These are phyloP conservation scores for Sphaceloma murrayae DNA, from an alignment of 2,329 filamentous ascomycete species.

Conservation along the genomic window DNA sequence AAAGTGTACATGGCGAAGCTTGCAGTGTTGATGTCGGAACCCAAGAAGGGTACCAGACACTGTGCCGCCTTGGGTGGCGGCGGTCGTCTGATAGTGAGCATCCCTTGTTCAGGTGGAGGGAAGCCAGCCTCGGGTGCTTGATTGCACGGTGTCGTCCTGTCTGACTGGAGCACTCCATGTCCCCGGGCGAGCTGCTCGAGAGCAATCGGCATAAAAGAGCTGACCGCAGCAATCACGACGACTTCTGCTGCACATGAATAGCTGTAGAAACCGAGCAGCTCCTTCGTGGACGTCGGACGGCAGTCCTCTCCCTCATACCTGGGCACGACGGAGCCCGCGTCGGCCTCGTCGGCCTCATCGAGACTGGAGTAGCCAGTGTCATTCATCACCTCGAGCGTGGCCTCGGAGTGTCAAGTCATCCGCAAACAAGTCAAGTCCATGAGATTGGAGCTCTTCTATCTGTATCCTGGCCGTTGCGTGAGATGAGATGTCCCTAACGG, in stretches of 20 bases:
- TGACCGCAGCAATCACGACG: conserved; percentile 58
- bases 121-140: conserved; percentile 26
- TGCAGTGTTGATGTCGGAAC: conserved; percentile 83
- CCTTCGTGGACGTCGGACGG: conserved; percentile 74
- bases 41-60: conserved; percentile 74
- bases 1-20: conserved; percentile 99
- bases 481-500: no score
- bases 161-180: conserved; percentile 74
- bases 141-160: conserved; percentile 65
- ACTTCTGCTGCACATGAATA: conserved; percentile 96
- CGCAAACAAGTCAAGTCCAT: no score
- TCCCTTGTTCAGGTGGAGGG: conserved; percentile 22
- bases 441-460: no score
- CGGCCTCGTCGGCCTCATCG: conserved; percentile 7
- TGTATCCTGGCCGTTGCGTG: background rate
- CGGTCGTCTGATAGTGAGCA: conserved; percentile 18
- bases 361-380: conserved; percentile 4
- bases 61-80: conserved; percentile 44
- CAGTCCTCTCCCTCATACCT: conserved; percentile 77
- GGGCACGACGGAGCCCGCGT: conserved; percentile 25
- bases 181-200: conserved; percentile 89
- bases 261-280: conserved; percentile 89
- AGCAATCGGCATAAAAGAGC: conserved; percentile 86
- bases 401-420: no score
- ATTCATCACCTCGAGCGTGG: no score